phyloP scores from a whole-genome alignment of 2,329 filamentous ascomycete species.

The Aspergillus fumigatus region DNA sequence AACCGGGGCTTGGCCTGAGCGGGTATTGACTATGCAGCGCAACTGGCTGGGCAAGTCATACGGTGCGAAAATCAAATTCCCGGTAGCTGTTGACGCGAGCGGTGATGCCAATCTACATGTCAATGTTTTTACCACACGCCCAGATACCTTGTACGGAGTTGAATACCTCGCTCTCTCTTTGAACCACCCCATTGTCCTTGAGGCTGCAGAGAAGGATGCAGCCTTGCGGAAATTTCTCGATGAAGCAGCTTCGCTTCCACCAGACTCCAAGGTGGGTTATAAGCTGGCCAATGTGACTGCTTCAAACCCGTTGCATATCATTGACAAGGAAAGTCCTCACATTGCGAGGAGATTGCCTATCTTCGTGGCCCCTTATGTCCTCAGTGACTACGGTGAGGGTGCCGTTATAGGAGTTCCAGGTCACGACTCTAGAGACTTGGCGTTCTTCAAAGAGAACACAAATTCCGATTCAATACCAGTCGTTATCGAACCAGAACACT shows the following conservation, averaged over 20 bases:
- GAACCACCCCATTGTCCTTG: constrained; percentile 63
- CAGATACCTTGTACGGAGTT: constrained; percentile 81
- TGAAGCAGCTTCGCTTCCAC: constrained; percentile 48
- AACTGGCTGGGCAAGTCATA: constrained; percentile 83
- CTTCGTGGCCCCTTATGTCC: constrained; percentile 78
- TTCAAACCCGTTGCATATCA: constrained; percentile 59
- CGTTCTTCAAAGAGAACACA: constrained; percentile 73
- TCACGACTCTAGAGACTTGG: constrained; percentile 72
- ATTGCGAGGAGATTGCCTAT: constrained; percentile 57
- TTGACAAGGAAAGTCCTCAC: constrained; percentile 46
- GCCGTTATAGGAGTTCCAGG: constrained; percentile 90
- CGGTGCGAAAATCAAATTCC: constrained; percentile 69
- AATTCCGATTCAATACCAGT: constrained; percentile 56
- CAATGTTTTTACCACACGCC: constrained; percentile 76
- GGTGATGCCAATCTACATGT: constrained; percentile 42
- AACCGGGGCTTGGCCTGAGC: constrained; percentile 70
- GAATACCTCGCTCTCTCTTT: constrained; percentile 79
- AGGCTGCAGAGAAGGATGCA: constrained; percentile 55
- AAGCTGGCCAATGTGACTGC: constrained; percentile 58
- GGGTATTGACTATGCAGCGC: constrained; percentile 75
- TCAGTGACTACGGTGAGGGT: constrained; percentile 79
- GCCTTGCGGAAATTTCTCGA: constrained; percentile 66
- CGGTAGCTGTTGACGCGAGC: constrained; percentile 43
- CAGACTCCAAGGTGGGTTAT: constrained; percentile 61
- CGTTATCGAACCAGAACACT: constrained; percentile 52